Percentiles rank a stretch among this genome's conserved stretches.
phyloP scores from a whole-genome alignment of 192 early-diverging fungal genomes.

The Linnemannia zychae region DNA sequence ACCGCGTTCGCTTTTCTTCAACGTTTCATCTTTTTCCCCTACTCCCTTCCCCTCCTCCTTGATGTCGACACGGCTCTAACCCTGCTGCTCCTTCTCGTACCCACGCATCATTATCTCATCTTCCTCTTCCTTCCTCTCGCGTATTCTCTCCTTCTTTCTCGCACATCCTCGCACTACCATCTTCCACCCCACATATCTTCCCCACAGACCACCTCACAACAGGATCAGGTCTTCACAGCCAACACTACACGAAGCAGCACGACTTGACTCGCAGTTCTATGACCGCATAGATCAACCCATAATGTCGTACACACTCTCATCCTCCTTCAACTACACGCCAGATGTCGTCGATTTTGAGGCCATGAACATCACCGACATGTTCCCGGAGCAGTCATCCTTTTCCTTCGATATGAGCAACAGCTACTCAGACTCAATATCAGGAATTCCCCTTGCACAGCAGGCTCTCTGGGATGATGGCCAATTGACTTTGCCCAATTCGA shows the following conservation, averaged over 20 bases:
- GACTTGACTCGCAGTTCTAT: neutral
- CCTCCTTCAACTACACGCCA: constrained; percentile 47
- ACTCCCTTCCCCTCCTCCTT: neutral
- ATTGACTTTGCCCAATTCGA: constrained; percentile 27
- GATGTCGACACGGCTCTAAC: neutral
- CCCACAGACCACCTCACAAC: neutral
- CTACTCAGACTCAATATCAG: constrained; percentile 50
- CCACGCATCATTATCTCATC: neutral
- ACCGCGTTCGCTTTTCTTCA: neutral
- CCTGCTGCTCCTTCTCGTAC: neutral
- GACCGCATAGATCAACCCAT: neutral
- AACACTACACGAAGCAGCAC: neutral
- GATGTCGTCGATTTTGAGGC: constrained; percentile 51
- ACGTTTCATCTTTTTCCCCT: neutral
- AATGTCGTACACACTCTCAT: constrained; percentile 22
- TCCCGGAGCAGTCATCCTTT: constrained; percentile 48
- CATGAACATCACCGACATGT: constrained; percentile 56
- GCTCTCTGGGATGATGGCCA: constrained; percentile 56
- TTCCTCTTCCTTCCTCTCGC: neutral
- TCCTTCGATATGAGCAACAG: constrained; percentile 43
- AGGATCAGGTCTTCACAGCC: neutral
- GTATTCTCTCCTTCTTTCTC: neutral
- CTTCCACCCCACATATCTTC: neutral
- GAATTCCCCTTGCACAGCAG: constrained; percentile 45
- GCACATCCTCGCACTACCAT: neutral